Conservation (phyloP, 1,284 basidiomycete genomes). For the Ganoderma lucidum region DNA sequence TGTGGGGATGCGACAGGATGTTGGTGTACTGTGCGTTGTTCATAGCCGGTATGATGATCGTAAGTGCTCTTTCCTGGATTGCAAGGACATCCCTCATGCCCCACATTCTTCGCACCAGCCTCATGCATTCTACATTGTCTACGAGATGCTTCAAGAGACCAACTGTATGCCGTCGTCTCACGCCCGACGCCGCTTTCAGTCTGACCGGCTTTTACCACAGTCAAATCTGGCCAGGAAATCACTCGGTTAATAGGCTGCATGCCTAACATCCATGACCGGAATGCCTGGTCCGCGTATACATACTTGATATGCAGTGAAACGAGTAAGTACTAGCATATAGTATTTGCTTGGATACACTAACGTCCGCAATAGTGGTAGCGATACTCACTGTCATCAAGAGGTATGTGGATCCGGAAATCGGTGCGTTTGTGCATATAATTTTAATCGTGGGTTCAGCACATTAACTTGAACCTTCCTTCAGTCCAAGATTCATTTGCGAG, state of each 20-base stretch:
- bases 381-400: slow-evolving; percentile 6
- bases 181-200: not conserved
- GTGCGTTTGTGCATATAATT: not conserved
- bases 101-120: not conserved
- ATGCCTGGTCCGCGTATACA: slow-evolving; percentile 4
- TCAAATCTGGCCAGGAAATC: not conserved
- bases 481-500: not conserved
- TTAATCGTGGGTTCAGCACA: not conserved
- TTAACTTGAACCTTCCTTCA: not conserved
- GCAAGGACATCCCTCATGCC: not conserved
- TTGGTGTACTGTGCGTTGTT: not conserved
- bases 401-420: not conserved
- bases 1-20: slow-evolving; percentile 1
- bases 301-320: slow-evolving; percentile 7
- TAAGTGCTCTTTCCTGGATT: not conserved
- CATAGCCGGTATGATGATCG: not conserved
- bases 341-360: not conserved
- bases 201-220: not conserved
- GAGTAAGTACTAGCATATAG: not conserved
- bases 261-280: slow-evolving; percentile 2
- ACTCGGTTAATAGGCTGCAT: not conserved
- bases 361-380: not conserved
- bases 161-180: not conserved
- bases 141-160: not conserved
- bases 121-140: not conserved